Base-by-base conservation (phyloP, 2,329 filamentous ascomycete species). In the Boeremia lycopersici region DNA sequence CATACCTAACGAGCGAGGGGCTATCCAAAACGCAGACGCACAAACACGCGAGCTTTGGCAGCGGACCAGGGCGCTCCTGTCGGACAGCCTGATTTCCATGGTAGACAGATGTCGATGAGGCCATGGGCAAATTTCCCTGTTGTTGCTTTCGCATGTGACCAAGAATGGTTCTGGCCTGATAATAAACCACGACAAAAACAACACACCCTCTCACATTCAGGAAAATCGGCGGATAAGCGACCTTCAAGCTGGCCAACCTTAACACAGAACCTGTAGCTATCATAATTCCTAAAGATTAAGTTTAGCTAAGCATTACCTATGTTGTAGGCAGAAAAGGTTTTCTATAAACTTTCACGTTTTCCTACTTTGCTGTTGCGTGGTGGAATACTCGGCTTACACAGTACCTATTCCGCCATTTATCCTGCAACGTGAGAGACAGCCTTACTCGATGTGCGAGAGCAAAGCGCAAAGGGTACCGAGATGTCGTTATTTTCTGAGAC, bases 41-140 rank as follows among this genome's bases (percentile, higher is more conserved):
- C 31, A 34, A 36, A 34, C 52, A 55, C 47, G 52, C 52, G 52
- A 55, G 52, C 46, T 55, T 38, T 12, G 30, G 52, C 40, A 33
- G 30, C 15, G 31, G 31, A 42, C 42, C 52, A 46, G 41, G 45
- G 45, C 34, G 29, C 40, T 55, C 23, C 33, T 54, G 45, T 41
- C n/a, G 12, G 19, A 48, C 38, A 36, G 12, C 7, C 39, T 29
- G 45, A 48, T 11, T 35, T 45, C 34, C 46, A 36, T 48, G 34
- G 33, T 23, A 40, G 39, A 25, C 35, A 49, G 31, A 34, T 29
- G 12, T n/a, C 41, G 35, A 34, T 35, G 25, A 10, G 33, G 41
- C 52, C 52, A 35, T 55, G 52, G 13, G 46, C 52, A 46, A 38
- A 55, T 55, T 46, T 30, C 42, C 41, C 41, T 49, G 39, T 26